These are phyloP conservation scores for Dissophora ornata DNA, from an alignment of 192 early-diverging fungal genomes.

Conservation along the genomic window DNA sequence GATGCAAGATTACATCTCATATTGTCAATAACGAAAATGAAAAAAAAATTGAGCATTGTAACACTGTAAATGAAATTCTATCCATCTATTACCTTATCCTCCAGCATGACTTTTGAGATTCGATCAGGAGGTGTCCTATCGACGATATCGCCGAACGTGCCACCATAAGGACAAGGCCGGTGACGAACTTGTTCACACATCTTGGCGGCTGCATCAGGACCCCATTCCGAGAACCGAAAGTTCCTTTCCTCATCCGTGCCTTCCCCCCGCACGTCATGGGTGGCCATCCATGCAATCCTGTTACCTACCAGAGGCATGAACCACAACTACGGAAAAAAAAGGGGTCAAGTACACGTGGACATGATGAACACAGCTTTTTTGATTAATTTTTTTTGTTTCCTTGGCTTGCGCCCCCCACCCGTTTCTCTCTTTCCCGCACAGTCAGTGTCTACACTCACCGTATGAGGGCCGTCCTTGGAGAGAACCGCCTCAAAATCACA, in stretches of 20 bases:
- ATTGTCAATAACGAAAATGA: no score
- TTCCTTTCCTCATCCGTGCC: constrained; percentile 5
- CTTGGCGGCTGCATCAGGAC: constrained; percentile 6
- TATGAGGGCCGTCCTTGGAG: constrained; percentile 10
- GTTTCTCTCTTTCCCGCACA: not conserved
- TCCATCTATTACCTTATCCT: constrained; percentile 38
- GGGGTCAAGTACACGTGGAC: no score
- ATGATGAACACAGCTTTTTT: no score
- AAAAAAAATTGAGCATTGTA: no score
- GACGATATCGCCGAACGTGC: constrained; percentile 32
- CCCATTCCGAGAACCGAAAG: constrained; percentile 34
- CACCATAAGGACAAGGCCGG: constrained; percentile 26
- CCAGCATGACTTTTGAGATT: constrained; percentile 40
- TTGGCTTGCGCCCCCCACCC: no score
- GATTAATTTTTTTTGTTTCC: no score
- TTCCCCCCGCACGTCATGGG: constrained; percentile 6
- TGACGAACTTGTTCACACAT: constrained; percentile 28
- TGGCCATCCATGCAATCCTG: constrained; percentile 26
- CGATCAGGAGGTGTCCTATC: constrained; percentile 12
- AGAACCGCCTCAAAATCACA: constrained; percentile 23
- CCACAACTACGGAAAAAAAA: constrained; percentile 32
- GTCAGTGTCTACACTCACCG: constrained; percentile 1
- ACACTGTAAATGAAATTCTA: no score
- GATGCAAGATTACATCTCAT: no score
- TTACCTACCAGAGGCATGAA: constrained; percentile 12